Percentiles rank a stretch among this genome's conserved stretches.
Conservation (phyloP, 2,329 filamentous ascomycete genomes). For the Venturia effusa region DNA sequence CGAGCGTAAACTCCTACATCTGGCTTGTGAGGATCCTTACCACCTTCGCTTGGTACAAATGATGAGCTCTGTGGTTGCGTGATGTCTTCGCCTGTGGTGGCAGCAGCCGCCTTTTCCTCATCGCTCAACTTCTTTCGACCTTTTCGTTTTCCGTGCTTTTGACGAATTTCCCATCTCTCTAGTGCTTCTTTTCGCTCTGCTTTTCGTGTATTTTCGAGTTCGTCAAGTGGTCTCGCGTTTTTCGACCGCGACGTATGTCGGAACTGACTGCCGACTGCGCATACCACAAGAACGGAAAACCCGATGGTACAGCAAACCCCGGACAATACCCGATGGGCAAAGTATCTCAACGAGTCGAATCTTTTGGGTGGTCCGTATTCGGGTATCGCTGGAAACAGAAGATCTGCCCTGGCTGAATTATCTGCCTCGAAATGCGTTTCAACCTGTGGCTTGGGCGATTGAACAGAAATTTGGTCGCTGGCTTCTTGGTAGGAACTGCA, state of each 20-base stretch:
- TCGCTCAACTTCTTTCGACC: not conserved
- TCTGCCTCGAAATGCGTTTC: not conserved
- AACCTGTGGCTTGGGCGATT: not conserved
- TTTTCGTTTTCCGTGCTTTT: not conserved
- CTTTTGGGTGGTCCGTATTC: not conserved
- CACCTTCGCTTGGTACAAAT: conserved; percentile 2
- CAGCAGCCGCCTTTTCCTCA: not conserved
- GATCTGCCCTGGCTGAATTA: not conserved
- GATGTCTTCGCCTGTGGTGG: not conserved
- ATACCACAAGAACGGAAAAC: not conserved
- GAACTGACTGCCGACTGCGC: not conserved
- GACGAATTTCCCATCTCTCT: not conserved
- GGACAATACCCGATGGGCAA: not conserved
- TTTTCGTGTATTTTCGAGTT: not conserved
- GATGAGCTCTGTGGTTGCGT: not conserved
- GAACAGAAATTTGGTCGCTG: not conserved
- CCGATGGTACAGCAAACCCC: not conserved
- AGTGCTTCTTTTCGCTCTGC: not conserved
- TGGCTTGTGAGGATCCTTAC: not conserved
- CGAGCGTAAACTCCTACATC: not conserved
- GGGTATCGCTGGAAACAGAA: conserved; percentile 1
- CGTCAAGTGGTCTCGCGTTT: not conserved
- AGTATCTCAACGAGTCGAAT: not conserved
- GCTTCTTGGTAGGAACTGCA: not conserved
- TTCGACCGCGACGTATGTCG: not conserved